Conservation (phyloP, 495 filamentous ascomycete species). For the Penicillium waksmanii region DNA sequence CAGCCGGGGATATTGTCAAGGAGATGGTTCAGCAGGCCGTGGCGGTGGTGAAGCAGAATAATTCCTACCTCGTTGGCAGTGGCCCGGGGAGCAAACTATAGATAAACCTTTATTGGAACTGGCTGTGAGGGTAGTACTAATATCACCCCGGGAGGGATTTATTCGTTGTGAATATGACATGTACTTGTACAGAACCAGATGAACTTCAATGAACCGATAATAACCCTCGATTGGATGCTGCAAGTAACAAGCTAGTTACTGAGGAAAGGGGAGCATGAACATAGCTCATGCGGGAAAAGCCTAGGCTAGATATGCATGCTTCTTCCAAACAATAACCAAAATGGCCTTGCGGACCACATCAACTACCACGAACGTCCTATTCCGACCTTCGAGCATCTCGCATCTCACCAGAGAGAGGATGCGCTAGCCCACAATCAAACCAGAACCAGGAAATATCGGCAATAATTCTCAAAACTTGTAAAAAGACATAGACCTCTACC, state of each 20-base stretch:
- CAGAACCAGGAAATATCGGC: not conserved
- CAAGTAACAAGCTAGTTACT: constrained; percentile 5
- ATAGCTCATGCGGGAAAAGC: constrained; percentile 5
- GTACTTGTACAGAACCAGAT: constrained; percentile 45
- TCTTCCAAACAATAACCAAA: not conserved
- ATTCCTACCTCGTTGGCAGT: constrained; percentile 37
- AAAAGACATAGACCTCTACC: not conserved
- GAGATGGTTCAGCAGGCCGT: constrained; percentile 87
- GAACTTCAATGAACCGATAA: constrained; percentile 21
- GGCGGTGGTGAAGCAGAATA: constrained; percentile 58
- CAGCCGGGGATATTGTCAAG: constrained; percentile 77
- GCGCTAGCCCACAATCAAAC: not conserved
- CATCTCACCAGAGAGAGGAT: not conserved
- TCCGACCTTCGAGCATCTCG: not conserved
- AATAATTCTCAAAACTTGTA: constrained; percentile 1
- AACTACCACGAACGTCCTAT: not conserved
- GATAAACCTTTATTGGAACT: constrained; percentile 4
- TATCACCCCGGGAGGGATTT: not conserved
- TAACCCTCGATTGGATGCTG: constrained; percentile 9
- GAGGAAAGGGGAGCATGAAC: not conserved
- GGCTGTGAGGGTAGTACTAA: not conserved
- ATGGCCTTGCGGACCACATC: constrained; percentile 2
- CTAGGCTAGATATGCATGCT: not conserved
- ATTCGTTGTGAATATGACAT: constrained; percentile 34
- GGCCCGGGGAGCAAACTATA: constrained; percentile 41